phyloP scores from a whole-genome alignment of 768 basidiomycete species.

The Tephrocybe rancida region DNA sequence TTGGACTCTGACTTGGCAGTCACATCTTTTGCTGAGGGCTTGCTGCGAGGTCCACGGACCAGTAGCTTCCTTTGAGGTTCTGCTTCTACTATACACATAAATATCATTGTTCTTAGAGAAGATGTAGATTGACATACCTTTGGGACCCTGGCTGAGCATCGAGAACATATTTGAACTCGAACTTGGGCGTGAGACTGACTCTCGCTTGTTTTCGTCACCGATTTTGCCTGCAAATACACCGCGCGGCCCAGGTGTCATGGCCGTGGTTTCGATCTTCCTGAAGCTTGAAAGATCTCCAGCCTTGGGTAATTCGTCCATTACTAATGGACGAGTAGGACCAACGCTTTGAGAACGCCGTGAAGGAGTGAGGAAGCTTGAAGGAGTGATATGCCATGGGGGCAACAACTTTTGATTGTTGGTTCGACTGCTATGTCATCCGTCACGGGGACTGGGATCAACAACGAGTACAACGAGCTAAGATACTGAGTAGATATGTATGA shows the following conservation, averaged over 20 bases:
- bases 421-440: too few relatives aligned
- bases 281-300: conserved; percentile 88
- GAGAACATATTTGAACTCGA: conserved; percentile 89
- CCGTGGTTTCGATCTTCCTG: conserved; percentile 74
- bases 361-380: too few relatives aligned
- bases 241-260: conserved; percentile 81
- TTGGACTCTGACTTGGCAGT: conserved; percentile 25
- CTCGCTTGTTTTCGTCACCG: conserved; percentile 64
- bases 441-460: too few relatives aligned
- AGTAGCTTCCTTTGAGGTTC: conserved; percentile 72
- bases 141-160: conserved; percentile 70
- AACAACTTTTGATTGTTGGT: too few relatives aligned
- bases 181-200: conserved; percentile 74
- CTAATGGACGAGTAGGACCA: conserved; percentile 54
- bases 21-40: conserved; percentile 47
- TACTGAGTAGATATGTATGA: too few relatives aligned
- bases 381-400: too few relatives aligned
- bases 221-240: conserved; percentile 83
- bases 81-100: conserved; percentile 42
- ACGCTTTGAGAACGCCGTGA: too few relatives aligned
- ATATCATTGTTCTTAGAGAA: not conserved
- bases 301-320: too few relatives aligned
- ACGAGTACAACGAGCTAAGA: too few relatives aligned
- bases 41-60: conserved; percentile 78
- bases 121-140: conserved; percentile 43